phyloP scores from a whole-genome alignment of 306 rosid genomes.

The Castanopsis chinensis region DNA sequence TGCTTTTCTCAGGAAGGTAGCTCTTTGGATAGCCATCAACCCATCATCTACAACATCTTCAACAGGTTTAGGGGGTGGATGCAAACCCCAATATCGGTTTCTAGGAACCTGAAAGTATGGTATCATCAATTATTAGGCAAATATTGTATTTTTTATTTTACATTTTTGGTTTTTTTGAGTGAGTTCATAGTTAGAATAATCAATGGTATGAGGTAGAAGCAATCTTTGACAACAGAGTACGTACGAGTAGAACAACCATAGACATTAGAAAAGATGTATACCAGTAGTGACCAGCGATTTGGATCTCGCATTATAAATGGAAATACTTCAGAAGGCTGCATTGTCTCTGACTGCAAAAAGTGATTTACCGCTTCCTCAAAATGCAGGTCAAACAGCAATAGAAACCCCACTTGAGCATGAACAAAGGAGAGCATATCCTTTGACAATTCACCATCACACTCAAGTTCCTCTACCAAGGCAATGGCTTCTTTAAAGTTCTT shows the following conservation, averaged over 20 bases:
- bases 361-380: slow-evolving; percentile 97
- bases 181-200: slow-evolving; percentile 8
- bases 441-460: slow-evolving; percentile 81
- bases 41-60: slow-evolving; percentile 97
- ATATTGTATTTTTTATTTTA: slow-evolving; percentile 6
- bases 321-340: slow-evolving; percentile 97
- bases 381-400: slow-evolving; percentile 88
- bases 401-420: slow-evolving; percentile 98
- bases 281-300: slow-evolving; percentile 98
- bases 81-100: slow-evolving; percentile 98
- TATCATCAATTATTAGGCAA: too few species aligned
- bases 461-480: slow-evolving; percentile 88
- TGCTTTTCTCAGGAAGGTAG: slow-evolving; percentile 87
- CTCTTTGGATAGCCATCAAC: slow-evolving; percentile 86
- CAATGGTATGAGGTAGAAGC: slow-evolving; percentile 9
- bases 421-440: slow-evolving; percentile 86
- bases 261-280: slow-evolving; percentile 25
- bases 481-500: slow-evolving; percentile 84
- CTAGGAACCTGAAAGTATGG: slow-evolving; percentile 76
- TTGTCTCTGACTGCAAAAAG: slow-evolving; percentile 80
- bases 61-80: slow-evolving; percentile 97
- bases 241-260: slow-evolving; percentile 8
- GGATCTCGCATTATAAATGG: slow-evolving; percentile 96
- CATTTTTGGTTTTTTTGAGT: background rate
- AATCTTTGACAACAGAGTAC: background rate